Base-by-base conservation (phyloP, 2,329 filamentous ascomycete species). In the Pyrenochaeta sp. region DNA sequence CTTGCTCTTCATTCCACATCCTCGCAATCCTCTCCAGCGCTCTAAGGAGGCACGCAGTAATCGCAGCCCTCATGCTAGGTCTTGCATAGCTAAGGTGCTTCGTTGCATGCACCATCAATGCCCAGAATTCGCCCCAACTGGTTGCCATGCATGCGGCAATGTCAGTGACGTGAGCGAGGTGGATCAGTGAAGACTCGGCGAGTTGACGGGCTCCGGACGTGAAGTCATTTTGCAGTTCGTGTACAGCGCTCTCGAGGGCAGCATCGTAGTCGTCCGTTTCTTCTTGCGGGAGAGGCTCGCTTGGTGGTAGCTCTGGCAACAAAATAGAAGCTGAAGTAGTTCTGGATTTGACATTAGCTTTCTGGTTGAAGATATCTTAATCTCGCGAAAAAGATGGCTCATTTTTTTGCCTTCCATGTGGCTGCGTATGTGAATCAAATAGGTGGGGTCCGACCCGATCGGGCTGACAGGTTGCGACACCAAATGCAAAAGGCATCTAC, bases 61-160 rank as follows among this genome's bases (percentile, higher is more conserved):
- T 86, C 1, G 87, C 83, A 0, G 87, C 84, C 0, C 84, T 84
- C 54, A 62, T 59, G 69, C 84, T 88, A 61, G 88, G 86, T n/a
- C 87, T 82, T 0, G 87, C 86, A 52, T 19, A 47, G 19, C 52
- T 40, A 10, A 73, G 52, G 12, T 88, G 87, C 66, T 88, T 88
- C 74, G 85, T 86, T 1, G 91, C 76, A 71, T 89, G 85, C 84
- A 88, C 90, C 3, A 59, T 45, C 2, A 83, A 85, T 2, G 80
- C 81, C 77, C 87, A 90, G 82, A 86, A 88, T 6, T 71, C 73
- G 0, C 81, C 67, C 22, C 71, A 50, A 19, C 51, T 59, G 3
- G 60, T 53, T 2, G 68, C 62, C n/a, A 54, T 61, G 9, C 68
- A 50, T 1, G 65, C 59, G 1, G 60, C 59, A 1, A 62, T 46